Evolutionary conservation across 2,329 filamentous ascomycete species (phyloP).

Genomic region (Exophiala lecanii-corni): DNA sequence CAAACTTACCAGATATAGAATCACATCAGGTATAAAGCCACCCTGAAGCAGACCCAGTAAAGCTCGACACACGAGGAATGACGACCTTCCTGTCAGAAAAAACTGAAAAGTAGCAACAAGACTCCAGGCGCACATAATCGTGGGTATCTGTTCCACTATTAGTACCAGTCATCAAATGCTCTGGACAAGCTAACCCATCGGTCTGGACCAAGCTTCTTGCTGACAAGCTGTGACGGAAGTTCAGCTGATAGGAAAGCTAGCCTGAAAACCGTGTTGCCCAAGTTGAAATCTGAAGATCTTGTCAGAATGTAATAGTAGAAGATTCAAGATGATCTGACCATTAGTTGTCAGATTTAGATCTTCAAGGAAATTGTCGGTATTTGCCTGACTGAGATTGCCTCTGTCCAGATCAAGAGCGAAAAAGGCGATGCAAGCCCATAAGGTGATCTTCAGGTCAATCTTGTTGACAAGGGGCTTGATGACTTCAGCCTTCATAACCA

Average conservation of each 20-base stretch:
- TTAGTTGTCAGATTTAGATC: conserved; percentile 37
- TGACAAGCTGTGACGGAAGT: conserved; percentile 53
- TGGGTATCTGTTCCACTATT: conserved; percentile 39
- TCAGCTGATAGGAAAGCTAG: conserved; percentile 50
- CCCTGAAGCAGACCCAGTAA: conserved; percentile 44
- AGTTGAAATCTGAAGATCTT: not conserved
- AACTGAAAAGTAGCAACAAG: conserved; percentile 39
- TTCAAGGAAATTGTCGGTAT: conserved; percentile 54
- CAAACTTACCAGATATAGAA: conserved; percentile 28
- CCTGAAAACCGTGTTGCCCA: conserved; percentile 45
- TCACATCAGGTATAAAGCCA: conserved; percentile 39
- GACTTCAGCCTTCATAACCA: not conserved
- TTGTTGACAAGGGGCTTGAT: conserved; percentile 14
- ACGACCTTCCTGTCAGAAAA: conserved; percentile 39
- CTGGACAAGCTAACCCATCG: conserved; percentile 41
- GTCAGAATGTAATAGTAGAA: not conserved
- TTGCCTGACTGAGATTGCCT: conserved; percentile 53
- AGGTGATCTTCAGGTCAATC: conserved; percentile 29
- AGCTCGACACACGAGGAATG: conserved; percentile 36
- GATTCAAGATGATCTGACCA: conserved; percentile 22
- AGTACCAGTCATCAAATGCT: too few relatives aligned
- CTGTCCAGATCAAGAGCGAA: conserved; percentile 56
- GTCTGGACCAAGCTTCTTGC: conserved; percentile 49
- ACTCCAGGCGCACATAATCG: conserved; percentile 42
- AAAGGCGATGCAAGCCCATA: conserved; percentile 49